A percentile compares a stretch with the other conserved stretches of the same genome.
Evolutionary conservation across 176 grass and related monocot genomes (phyloP).

Genomic region (Poa pratensis): DNA sequence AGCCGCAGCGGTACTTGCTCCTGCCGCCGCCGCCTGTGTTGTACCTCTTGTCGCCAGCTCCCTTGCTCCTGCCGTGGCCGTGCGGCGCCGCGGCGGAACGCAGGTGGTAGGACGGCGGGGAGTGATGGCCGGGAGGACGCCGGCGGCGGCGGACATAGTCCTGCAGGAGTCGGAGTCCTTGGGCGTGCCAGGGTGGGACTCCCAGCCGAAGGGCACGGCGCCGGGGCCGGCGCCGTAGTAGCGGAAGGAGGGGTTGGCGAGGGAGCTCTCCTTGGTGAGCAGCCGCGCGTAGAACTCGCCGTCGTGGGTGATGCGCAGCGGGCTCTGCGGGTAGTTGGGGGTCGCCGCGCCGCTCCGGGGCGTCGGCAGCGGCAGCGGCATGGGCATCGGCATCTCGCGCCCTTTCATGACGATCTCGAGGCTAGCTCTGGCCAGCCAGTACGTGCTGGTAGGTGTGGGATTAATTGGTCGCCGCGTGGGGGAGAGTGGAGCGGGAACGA

Average conservation of each 20-base stretch:
- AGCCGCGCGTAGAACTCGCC: constrained; percentile 91
- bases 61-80: constrained; percentile 22
- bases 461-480: constrained; percentile 8
- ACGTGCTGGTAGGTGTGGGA: neutral
- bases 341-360: neutral
- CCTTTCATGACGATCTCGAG: neutral
- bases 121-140: constrained; percentile 52
- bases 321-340: constrained; percentile 50
- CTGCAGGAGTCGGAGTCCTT: constrained; percentile 52
- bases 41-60: too few relatives aligned
- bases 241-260: constrained; percentile 81
- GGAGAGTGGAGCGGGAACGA: constrained; percentile 4
- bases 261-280: constrained; percentile 75
- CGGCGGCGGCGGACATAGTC: neutral
- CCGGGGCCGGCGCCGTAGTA: constrained; percentile 80
- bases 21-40: neutral
- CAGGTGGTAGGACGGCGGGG: constrained; percentile 72
- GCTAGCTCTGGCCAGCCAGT: neutral
- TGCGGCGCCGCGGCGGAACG: neutral
- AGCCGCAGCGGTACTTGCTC: constrained; percentile 27
- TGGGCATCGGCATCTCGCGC: neutral
- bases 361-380: neutral
- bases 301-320: constrained; percentile 61
- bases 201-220: constrained; percentile 91
- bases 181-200: constrained; percentile 85